Evolutionary conservation across 2,329 filamentous ascomycete genomes (phyloP).

Genomic region (Pseudogymnoascus sp.): DNA sequence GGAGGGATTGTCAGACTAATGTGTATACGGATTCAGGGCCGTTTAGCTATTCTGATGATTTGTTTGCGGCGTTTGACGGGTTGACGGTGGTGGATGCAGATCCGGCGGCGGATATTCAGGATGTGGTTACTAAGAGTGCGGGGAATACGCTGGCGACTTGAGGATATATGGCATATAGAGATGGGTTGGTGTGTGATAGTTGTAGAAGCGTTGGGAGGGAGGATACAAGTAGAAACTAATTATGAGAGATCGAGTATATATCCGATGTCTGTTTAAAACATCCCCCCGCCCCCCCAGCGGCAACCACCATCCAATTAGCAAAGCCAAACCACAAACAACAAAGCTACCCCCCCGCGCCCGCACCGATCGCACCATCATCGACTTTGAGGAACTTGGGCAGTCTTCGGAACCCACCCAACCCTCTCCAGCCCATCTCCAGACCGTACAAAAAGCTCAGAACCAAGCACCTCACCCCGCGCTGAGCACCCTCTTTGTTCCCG

Average conservation of each 20-base stretch:
- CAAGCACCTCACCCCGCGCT: too few relatives aligned
- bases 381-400: too few relatives aligned
- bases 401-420: too few relatives aligned
- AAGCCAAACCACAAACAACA: too few relatives aligned
- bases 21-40: conserved; percentile 18
- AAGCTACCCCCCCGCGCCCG: too few relatives aligned
- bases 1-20: not conserved
- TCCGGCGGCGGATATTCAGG: conserved; percentile 20
- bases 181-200: not conserved
- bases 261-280: not conserved
- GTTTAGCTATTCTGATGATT: conserved; percentile 22
- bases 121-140: conserved; percentile 24
- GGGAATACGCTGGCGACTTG: conserved; percentile 17
- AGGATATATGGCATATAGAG: too few relatives aligned
- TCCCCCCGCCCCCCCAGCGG: too few relatives aligned
- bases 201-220: not conserved
- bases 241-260: not conserved
- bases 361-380: too few relatives aligned
- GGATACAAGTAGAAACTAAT: not conserved
- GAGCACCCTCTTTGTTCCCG: too few relatives aligned
- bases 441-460: too few relatives aligned
- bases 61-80: conserved; percentile 23
- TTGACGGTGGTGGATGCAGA: conserved; percentile 20
- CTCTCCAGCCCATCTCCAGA: too few relatives aligned
- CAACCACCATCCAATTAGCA: too few relatives aligned